A percentile compares a stretch with the other conserved stretches of the same genome.
Evolutionary conservation across 352 stramenopile species (phyloP).

Genomic region (Phytopythium oedochilum): DNA sequence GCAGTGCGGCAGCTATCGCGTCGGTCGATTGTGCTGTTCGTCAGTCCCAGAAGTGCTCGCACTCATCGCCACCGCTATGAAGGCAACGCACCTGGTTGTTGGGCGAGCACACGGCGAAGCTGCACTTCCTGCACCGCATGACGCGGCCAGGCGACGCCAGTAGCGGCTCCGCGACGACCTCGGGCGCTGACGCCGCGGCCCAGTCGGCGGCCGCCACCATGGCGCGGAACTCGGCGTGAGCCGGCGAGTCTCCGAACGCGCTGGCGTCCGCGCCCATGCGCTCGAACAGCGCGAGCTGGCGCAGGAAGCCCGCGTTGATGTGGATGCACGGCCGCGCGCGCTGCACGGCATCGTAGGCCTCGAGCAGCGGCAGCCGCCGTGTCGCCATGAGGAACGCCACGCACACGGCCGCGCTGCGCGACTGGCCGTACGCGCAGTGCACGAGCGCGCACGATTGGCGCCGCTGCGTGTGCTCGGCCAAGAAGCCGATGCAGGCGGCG

Average conservation of each 20-base stretch:
- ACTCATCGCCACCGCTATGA: too few relatives aligned
- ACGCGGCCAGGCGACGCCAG: slow-evolving; percentile 11
- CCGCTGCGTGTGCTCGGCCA: slow-evolving; percentile 17
- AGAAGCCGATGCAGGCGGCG: slow-evolving; percentile 38
- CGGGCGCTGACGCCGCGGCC: slow-evolving; percentile 16
- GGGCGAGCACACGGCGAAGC: slow-evolving; percentile 37
- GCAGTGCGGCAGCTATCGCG: not conserved
- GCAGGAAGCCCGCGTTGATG: slow-evolving; percentile 73
- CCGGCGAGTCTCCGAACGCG: slow-evolving; percentile 31
- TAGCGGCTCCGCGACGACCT: slow-evolving; percentile 24
- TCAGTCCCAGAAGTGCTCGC: not conserved
- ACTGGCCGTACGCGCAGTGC: slow-evolving; percentile 81
- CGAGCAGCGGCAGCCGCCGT: slow-evolving; percentile 25
- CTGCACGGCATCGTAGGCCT: slow-evolving; percentile 58
- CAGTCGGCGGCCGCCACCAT: slow-evolving; percentile 35
- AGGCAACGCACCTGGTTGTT: slow-evolving; percentile 35
- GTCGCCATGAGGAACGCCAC: slow-evolving; percentile 72
- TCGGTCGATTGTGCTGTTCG: not conserved
- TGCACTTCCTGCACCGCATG: slow-evolving; percentile 58
- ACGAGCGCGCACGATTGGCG: slow-evolving; percentile 30
- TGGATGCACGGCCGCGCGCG: slow-evolving; percentile 63
- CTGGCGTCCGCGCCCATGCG: slow-evolving; percentile 44
- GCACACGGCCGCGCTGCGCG: slow-evolving; percentile 63
- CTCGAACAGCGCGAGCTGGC: slow-evolving; percentile 65
- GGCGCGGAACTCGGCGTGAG: slow-evolving; percentile 63